phyloP scores from a whole-genome alignment of 345 rosid genomes.

The Psidium friedrichsthalianum region DNA sequence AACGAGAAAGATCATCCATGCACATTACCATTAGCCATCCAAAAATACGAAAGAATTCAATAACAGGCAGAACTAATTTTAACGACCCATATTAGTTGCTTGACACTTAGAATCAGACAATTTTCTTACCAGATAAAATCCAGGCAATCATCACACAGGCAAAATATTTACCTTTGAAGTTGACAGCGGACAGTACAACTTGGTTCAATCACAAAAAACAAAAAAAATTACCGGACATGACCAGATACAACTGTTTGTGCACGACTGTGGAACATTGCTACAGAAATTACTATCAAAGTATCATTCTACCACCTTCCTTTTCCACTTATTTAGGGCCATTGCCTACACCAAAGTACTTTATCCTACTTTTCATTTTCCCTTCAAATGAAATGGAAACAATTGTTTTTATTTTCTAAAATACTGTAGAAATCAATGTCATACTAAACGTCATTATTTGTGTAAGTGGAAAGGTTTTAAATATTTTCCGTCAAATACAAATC shows the following conservation, averaged over 20 bases:
- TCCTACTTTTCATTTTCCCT: not conserved
- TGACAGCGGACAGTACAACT: not conserved
- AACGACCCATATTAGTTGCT: not conserved
- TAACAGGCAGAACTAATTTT: not conserved
- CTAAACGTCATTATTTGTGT: not conserved
- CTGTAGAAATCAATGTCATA: not conserved
- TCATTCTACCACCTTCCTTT: not conserved
- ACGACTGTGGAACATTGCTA: not conserved
- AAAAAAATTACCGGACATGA: not conserved
- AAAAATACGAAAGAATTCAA: not conserved
- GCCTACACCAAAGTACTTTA: not conserved
- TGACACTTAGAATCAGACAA: not conserved
- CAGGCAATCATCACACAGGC: not conserved
- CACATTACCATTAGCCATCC: not conserved
- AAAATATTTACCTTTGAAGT: not conserved
- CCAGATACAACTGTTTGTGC: not conserved
- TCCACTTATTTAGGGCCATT: not conserved
- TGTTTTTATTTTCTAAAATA: not conserved
- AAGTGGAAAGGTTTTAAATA: not conserved
- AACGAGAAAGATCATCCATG: not conserved
- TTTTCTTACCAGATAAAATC: not conserved
- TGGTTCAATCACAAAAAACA: not conserved
- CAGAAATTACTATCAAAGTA: not conserved
- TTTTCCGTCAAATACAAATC: not conserved
- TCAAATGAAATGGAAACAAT: not conserved